A percentile compares a stretch with the other conserved stretches of the same genome.
Conservation (phyloP, 2,329 filamentous ascomycete genomes). For the Penicillium sp. region DNA sequence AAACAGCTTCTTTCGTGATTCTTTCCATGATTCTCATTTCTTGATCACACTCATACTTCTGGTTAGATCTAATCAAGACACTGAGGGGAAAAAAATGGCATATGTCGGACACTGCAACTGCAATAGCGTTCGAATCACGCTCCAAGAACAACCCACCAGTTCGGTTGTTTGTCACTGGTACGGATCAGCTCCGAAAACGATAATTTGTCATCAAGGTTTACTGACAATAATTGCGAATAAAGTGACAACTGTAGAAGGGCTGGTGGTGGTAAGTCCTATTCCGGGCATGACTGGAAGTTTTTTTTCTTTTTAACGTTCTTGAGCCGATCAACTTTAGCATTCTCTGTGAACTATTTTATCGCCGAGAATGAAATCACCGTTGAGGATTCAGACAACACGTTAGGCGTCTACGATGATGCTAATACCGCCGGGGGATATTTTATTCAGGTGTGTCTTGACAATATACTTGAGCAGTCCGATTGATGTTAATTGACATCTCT, state of each 20-base stretch:
- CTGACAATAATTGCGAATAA: background rate
- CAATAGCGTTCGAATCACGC: constrained; percentile 29
- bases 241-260: constrained; percentile 32
- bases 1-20: background rate
- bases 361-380: constrained; percentile 26
- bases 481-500: background rate
- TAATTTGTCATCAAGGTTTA: background rate
- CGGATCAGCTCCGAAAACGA: background rate
- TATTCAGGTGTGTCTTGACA: background rate
- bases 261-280: constrained; percentile 27
- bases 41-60: background rate
- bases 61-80: background rate
- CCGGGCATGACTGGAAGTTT: background rate
- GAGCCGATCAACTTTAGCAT: constrained; percentile 22
- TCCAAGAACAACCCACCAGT: constrained; percentile 26
- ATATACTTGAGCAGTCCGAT: background rate
- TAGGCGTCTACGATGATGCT: constrained; percentile 27
- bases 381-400: constrained; percentile 18
- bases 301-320: background rate
- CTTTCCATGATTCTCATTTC: background rate
- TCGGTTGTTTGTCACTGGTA: constrained; percentile 35
- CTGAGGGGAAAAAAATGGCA: constrained; percentile 20
- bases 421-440: constrained; percentile 23
- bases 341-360: constrained; percentile 35
- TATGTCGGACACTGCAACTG: constrained; percentile 38